Evolutionary conservation across 805 yeast genomes (phyloP).

Genomic region (Sugiyamaella chiloensis): DNA sequence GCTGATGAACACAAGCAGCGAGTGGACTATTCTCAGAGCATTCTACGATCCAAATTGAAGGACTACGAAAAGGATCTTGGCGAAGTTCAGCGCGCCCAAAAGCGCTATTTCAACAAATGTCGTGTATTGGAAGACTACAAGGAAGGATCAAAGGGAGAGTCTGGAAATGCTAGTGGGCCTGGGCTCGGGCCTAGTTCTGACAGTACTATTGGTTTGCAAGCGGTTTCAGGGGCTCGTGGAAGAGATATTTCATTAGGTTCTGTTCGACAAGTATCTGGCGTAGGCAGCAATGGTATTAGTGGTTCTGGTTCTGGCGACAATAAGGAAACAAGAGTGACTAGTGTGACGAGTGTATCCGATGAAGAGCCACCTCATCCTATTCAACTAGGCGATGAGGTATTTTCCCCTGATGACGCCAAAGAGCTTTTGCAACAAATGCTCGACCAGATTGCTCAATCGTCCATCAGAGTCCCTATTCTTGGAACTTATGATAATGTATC

Average conservation of each 20-base stretch:
- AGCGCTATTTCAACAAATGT: slow-evolving; percentile 73
- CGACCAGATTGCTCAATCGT: slow-evolving; percentile 48
- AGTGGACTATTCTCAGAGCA: slow-evolving; percentile 56
- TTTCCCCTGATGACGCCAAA: slow-evolving; percentile 40
- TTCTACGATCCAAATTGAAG: slow-evolving; percentile 49
- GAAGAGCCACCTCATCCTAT: slow-evolving; percentile 21
- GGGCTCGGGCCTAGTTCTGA: too few species aligned
- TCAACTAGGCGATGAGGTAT: slow-evolving; percentile 32
- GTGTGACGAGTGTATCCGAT: slow-evolving; percentile 6
- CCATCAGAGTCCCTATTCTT: slow-evolving; percentile 62
- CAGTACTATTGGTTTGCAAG: too few species aligned
- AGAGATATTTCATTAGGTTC: not conserved
- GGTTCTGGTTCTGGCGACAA: slow-evolving; percentile 7
- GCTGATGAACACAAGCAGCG: slow-evolving; percentile 67
- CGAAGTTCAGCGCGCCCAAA: slow-evolving; percentile 56
- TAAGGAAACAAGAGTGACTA: slow-evolving; percentile 1
- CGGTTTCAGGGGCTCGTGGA: not conserved
- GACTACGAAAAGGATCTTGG: slow-evolving; percentile 47
- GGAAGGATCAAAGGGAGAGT: slow-evolving; percentile 36
- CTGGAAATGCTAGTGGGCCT: not conserved
- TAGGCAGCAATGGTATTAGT: not conserved
- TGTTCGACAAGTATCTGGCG: not conserved
- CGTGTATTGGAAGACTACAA: slow-evolving; percentile 66
- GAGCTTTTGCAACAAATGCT: slow-evolving; percentile 44
- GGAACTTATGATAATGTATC: slow-evolving; percentile 64